A percentile compares a stretch with the other conserved stretches of the same genome.
Evolutionary conservation across 2,329 filamentous ascomycete genomes (phyloP).

Genomic region (Fusarium tjaetaba): DNA sequence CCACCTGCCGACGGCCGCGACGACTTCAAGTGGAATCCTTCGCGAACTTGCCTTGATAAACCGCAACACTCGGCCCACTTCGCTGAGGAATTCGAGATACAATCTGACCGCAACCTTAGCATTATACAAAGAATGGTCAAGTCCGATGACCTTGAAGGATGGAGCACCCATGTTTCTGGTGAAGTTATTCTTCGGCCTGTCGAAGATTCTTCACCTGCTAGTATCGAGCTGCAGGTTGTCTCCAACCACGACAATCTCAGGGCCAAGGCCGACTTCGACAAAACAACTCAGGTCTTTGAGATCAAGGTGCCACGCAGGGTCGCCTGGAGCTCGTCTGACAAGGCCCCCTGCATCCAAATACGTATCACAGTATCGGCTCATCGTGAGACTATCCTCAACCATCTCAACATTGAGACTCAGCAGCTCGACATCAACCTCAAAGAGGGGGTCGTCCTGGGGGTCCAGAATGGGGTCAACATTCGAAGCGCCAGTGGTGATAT

Average conservation of each 20-base stretch:
- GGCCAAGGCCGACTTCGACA: constrained; percentile 48
- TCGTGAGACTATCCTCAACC: constrained; percentile 49
- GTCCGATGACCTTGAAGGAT: constrained; percentile 27
- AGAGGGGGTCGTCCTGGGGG: constrained; percentile 52
- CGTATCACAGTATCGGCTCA: constrained; percentile 60
- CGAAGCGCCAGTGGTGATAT: constrained; percentile 53
- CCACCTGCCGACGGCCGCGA: constrained; percentile 31
- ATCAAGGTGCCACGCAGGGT: constrained; percentile 53
- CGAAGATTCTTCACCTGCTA: constrained; percentile 47
- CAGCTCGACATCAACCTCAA: constrained; percentile 55
- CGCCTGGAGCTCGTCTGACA: constrained; percentile 38
- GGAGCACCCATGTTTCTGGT: constrained; percentile 54
- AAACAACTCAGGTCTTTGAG: constrained; percentile 50
- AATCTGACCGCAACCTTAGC: constrained; percentile 48
- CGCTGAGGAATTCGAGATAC: constrained; percentile 44
- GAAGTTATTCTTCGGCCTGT: constrained; percentile 56
- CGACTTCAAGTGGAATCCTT: constrained; percentile 44
- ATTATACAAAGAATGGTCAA: constrained; percentile 53
- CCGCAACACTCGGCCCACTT: not conserved
- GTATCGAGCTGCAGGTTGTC: constrained; percentile 56
- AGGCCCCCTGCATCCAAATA: constrained; percentile 59
- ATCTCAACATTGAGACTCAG: constrained; percentile 49
- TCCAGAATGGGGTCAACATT: constrained; percentile 46
- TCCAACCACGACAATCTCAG: constrained; percentile 56
- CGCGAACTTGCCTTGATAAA: constrained; percentile 39